Evolutionary conservation across 192 early-diverging fungal species (phyloP).

Genomic region (Spizellomyces punctatus): DNA sequence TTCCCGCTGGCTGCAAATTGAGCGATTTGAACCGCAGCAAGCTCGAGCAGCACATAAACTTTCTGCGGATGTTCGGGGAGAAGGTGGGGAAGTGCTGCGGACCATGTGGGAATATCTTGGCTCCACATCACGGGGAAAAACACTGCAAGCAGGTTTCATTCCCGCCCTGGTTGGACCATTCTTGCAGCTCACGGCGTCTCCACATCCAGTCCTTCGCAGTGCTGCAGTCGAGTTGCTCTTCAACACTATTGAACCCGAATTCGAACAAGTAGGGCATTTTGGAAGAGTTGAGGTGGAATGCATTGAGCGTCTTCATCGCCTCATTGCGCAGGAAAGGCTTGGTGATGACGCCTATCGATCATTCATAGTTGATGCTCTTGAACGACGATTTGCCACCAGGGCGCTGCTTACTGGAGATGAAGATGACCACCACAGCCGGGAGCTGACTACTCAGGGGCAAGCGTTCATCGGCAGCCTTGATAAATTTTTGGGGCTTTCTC

Average conservation of each 20-base stretch:
- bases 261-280: slow-evolving; percentile 39
- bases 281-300: slow-evolving; percentile 48
- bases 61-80: slow-evolving; percentile 62
- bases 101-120: slow-evolving; percentile 55
- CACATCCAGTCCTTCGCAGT: slow-evolving; percentile 41
- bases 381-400: slow-evolving; percentile 38
- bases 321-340: slow-evolving; percentile 37
- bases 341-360: slow-evolving; percentile 46
- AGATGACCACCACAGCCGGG: slow-evolving; percentile 8
- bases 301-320: slow-evolving; percentile 45
- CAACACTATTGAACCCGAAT: slow-evolving; percentile 44
- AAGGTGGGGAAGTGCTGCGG: slow-evolving; percentile 55
- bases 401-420: slow-evolving; percentile 12
- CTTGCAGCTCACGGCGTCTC: slow-evolving; percentile 51
- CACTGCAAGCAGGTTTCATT: slow-evolving; percentile 33
- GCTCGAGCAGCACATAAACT: slow-evolving; percentile 59
- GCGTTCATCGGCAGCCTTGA: slow-evolving; percentile 52
- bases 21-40: slow-evolving; percentile 57
- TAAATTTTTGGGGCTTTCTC: slow-evolving; percentile 53
- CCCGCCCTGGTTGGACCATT: slow-evolving; percentile 46
- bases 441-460: slow-evolving; percentile 31
- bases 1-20: slow-evolving; percentile 58
- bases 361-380: slow-evolving; percentile 49
- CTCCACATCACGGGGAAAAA: slow-evolving; percentile 33
- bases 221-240: slow-evolving; percentile 49